Percentiles rank a stretch among this genome's conserved stretches.
Conservation (phyloP, 164 flowering plant species). For the Brasenia schreberi region DNA sequence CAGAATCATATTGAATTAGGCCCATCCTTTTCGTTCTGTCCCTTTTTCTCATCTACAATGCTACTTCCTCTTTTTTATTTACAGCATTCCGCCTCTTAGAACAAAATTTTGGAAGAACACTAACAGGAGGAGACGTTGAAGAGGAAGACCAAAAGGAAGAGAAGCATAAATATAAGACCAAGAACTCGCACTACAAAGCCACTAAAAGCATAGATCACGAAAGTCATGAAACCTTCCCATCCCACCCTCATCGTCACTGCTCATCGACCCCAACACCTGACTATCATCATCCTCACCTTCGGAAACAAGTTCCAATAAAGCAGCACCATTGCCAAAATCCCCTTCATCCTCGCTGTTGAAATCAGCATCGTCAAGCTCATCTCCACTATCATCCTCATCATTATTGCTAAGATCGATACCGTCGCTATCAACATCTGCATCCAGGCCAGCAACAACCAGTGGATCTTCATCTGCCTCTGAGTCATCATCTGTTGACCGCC, state of each 20-base stretch:
- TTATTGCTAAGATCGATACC: constrained; percentile 42
- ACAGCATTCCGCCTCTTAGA: background rate
- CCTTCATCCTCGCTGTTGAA: constrained; percentile 31
- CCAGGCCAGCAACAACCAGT: constrained; percentile 24
- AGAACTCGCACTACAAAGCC: background rate
- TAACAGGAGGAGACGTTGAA: background rate
- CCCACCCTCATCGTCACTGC: constrained; percentile 60
- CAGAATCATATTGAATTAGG: background rate
- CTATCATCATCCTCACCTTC: constrained; percentile 65
- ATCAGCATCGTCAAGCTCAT: constrained; percentile 18
- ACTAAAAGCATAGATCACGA: background rate
- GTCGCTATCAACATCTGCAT: constrained; percentile 43
- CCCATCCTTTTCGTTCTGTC: background rate
- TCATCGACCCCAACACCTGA: constrained; percentile 39
- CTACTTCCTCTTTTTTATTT: background rate
- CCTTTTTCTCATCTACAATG: background rate
- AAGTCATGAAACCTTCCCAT: background rate
- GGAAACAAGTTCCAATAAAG: constrained; percentile 30
- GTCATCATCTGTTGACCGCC: constrained; percentile 84
- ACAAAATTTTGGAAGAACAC: background rate
- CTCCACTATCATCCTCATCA: constrained; percentile 14
- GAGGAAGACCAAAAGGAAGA: background rate
- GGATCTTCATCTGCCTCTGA: constrained; percentile 45
- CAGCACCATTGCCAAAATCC: constrained; percentile 27
- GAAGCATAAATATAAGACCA: background rate